Percentiles rank a stretch among this genome's conserved stretches.
Conservation (phyloP, 805 yeast species). For the Wilhelminamyces savonicus region DNA sequence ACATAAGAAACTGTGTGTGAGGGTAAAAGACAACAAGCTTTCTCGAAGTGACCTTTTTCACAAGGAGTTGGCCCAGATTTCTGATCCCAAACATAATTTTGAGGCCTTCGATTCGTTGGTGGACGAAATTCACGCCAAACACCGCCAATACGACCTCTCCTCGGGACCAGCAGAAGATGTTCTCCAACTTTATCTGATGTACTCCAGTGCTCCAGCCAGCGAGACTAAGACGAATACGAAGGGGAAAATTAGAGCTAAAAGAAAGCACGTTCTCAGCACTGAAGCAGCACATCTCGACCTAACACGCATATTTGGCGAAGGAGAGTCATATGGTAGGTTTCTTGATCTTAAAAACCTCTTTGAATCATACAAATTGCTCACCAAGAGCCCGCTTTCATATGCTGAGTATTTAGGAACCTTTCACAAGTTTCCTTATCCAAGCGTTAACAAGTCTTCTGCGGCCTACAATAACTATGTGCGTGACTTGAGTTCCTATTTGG, state of each 20-base stretch:
- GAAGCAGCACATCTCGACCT: constrained; percentile 45
- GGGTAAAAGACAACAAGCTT: constrained; percentile 3
- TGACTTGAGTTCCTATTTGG: constrained; percentile 45
- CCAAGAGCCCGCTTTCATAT: constrained; percentile 29
- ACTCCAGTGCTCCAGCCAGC: constrained; percentile 22
- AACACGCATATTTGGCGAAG: constrained; percentile 45
- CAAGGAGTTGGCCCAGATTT: constrained; percentile 7
- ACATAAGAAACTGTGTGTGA: constrained; percentile 22
- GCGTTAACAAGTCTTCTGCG: constrained; percentile 13
- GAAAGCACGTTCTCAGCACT: constrained; percentile 40
- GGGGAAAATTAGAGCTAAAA: constrained; percentile 15
- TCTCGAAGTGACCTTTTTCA: constrained; percentile 1
- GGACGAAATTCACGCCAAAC: constrained; percentile 16
- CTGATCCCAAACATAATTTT: constrained; percentile 20
- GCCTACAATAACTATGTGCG: constrained; percentile 41
- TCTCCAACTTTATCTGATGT: constrained; percentile 10
- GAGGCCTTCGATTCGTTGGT: constrained; percentile 32
- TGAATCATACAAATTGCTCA: constrained; percentile 43
- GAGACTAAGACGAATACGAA: constrained; percentile 12
- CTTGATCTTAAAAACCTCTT: constrained; percentile 52
- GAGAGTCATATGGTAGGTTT: constrained; percentile 59
- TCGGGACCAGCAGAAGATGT: constrained; percentile 10
- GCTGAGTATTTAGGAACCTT: constrained; percentile 44
- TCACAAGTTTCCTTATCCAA: constrained; percentile 26
- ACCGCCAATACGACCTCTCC: constrained; percentile 7